Base-by-base conservation (phyloP, 2,329 filamentous ascomycete genomes). In the Penicillium crustosum region DNA sequence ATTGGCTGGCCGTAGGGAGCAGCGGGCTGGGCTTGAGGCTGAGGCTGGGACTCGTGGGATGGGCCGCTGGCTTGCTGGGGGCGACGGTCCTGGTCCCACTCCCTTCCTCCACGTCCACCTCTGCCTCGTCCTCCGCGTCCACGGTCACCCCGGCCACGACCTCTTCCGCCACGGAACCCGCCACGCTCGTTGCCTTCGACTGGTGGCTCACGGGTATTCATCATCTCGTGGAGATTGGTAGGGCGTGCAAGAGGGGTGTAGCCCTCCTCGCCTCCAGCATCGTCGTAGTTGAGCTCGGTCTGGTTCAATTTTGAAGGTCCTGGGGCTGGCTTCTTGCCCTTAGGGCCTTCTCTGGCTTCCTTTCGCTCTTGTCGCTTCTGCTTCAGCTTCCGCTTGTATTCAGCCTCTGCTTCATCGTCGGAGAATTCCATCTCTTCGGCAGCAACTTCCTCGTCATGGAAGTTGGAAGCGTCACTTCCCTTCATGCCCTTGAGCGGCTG, bases 381-480 rank as follows among this genome's bases (percentile, higher is more conserved):
- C 75, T 92, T 92, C 52, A 86, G 67, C 59, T 83, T 82, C 56
- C 84, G 79, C 77, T 89, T 95, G 71, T 91, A 86, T 66, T 92
- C 90, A 8, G 89, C 89, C 75, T 99, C 94, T 66, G 90, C 89
- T 76, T 99, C 94, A 68, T 99, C 94, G 66, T 99, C 94, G 0
- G 93, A 97, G 73, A 97, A 97, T 71, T 97, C 94, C 66, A 91
- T 84, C 72, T 97, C 93, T 38, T 96, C 90, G 33, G 89, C 88
- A 17, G 79, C 86, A 8, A 92, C 83, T 77, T 97, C 93, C 73
- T 99, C 94, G 66, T 97, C 94, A 74, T 96, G 89, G 54, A 96
- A 83, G 71, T 97, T 97, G 51, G 91, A 96, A 9, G 94, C 93
- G 74, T 99, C 94, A 10, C 91, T 94, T 59, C 92, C 91, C 77